Conservation (phyloP, 2,329 filamentous ascomycete species). For the Hypomyces rosellus region DNA sequence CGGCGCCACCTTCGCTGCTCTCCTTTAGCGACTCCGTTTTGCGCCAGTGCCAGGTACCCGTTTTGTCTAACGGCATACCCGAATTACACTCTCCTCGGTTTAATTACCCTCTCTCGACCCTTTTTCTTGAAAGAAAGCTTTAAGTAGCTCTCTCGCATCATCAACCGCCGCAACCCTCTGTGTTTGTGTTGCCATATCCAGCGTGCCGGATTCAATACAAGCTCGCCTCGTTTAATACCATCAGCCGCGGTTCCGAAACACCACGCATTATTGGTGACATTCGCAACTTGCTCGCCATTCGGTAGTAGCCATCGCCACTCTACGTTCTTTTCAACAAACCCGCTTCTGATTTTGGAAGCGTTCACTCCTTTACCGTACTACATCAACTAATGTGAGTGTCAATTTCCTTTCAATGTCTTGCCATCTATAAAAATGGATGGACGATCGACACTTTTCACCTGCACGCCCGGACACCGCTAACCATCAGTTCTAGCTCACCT, state of each 20-base stretch:
- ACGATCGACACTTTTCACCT: not conserved
- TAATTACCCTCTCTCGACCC: constrained; percentile 6
- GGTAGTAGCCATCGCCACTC: constrained; percentile 9
- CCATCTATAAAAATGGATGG: too few species aligned
- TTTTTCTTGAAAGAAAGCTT: constrained; percentile 6
- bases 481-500: not conserved
- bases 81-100: not conserved
- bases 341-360: too few species aligned
- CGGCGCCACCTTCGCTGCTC: constrained; percentile 13
- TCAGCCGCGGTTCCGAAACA: constrained; percentile 25
- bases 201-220: constrained; percentile 22
- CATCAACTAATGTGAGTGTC: too few species aligned
- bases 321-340: too few species aligned
- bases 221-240: constrained; percentile 24
- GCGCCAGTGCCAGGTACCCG: constrained; percentile 18
- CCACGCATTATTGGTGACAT: constrained; percentile 30
- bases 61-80: constrained; percentile 12
- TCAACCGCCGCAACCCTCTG: constrained; percentile 11
- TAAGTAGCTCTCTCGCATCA: constrained; percentile 15
- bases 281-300: constrained; percentile 26
- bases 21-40: constrained; percentile 12
- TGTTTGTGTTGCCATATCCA: constrained; percentile 26
- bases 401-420: too few species aligned
- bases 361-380: too few species aligned
- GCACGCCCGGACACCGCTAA: constrained; percentile 1